phyloP scores from a whole-genome alignment of 108 stramenopile species.

The Conticribra weissflogii region DNA sequence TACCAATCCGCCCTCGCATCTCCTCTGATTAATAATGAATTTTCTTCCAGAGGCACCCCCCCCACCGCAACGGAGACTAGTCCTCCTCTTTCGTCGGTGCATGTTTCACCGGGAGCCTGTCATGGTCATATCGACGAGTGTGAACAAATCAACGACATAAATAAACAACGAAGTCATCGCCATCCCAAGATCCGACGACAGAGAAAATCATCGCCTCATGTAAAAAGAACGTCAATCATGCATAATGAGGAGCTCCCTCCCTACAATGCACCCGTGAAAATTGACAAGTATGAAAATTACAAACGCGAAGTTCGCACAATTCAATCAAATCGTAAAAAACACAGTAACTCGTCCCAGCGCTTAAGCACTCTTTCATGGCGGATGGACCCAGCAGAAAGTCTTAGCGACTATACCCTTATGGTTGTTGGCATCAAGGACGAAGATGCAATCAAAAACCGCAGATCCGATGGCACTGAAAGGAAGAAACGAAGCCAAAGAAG shows the following conservation, averaged over 20 bases:
- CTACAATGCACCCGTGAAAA: not conserved
- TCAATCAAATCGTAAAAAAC: not conserved
- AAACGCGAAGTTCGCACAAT: not conserved
- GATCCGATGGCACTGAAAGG: conserved; percentile 2
- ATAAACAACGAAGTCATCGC: not conserved
- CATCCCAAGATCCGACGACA: not conserved
- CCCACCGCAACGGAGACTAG: not conserved
- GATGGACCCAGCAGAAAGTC: conserved; percentile 55
- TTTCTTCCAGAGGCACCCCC: not conserved
- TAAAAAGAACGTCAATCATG: not conserved
- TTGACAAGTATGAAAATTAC: not conserved
- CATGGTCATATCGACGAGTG: not conserved
- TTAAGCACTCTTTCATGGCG: conserved; percentile 47
- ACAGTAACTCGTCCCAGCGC: not conserved
- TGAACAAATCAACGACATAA: not conserved
- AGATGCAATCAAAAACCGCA: conserved; percentile 24
- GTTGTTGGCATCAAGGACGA: conserved; percentile 54
- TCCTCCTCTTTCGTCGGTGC: not conserved
- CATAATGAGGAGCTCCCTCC: not conserved
- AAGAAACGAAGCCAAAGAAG: conserved; percentile 17
- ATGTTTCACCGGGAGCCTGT: not conserved
- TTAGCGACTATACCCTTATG: conserved; percentile 54
- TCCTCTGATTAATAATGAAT: not conserved
- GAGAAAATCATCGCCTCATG: no score
- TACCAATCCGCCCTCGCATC: not conserved